phyloP scores from a whole-genome alignment of 495 filamentous ascomycete genomes.

The Rostrohypoxylon terebratum region DNA sequence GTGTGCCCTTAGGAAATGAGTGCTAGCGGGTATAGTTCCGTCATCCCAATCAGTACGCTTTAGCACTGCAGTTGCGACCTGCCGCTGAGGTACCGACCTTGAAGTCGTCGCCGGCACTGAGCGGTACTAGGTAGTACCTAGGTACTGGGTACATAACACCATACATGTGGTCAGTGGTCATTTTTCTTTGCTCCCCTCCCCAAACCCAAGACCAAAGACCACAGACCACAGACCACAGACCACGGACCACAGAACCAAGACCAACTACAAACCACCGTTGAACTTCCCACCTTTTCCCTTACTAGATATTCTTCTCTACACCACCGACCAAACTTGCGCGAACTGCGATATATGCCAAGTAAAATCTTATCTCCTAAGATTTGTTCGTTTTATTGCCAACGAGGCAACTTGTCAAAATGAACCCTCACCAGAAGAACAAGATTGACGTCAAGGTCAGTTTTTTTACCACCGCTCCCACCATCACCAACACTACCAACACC shows the following conservation, averaged over 20 bases:
- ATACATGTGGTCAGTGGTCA: constrained; percentile 1
- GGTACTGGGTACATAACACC: constrained; percentile 5
- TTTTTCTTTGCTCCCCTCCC: constrained; percentile 36
- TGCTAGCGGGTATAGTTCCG: constrained; percentile 32
- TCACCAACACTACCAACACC: not conserved
- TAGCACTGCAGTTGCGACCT: constrained; percentile 20
- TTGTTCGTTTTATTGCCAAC: constrained; percentile 14
- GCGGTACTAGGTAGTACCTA: not conserved
- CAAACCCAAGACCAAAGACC: no score
- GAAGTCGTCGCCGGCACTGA: not conserved
- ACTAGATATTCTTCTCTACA: constrained; percentile 25
- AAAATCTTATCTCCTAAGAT: constrained; percentile 24
- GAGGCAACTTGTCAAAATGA: constrained; percentile 69
- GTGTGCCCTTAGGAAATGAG: not conserved
- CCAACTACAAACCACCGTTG: constrained; percentile 22
- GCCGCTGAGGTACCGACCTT: constrained; percentile 10
- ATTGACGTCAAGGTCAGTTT: constrained; percentile 88
- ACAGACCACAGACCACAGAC: not conserved
- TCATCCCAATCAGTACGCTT: constrained; percentile 28
- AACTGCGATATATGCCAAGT: constrained; percentile 21
- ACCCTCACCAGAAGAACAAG: constrained; percentile 97
- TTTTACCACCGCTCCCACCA: not conserved
- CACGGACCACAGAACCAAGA: constrained; percentile 13
- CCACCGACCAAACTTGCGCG: constrained; percentile 22
- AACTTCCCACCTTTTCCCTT: constrained; percentile 31